Evolutionary conservation across 805 yeast species (phyloP).

Genomic region (Pichia gijzeniarum): DNA sequence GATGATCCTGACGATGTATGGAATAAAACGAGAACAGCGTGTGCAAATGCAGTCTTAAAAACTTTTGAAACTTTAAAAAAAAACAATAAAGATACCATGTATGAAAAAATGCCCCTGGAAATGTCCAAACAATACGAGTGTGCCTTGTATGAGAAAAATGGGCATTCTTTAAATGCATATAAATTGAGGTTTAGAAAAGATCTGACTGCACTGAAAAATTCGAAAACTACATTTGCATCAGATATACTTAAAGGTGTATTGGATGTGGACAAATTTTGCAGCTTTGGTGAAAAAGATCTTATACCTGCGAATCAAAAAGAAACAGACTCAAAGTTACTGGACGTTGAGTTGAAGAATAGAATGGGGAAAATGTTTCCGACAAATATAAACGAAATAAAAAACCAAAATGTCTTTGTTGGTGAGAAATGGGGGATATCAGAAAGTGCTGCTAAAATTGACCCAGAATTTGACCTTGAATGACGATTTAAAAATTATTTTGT

Average conservation of each 20-base stretch:
- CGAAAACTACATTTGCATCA: constrained; percentile 21
- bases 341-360: constrained; percentile 26
- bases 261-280: constrained; percentile 19
- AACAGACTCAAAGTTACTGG: constrained; percentile 26
- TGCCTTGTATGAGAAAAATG: constrained; percentile 16
- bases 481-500: not conserved
- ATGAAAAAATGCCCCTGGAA: not conserved
- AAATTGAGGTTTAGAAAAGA: constrained; percentile 28
- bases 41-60: constrained; percentile 17
- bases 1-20: constrained; percentile 11
- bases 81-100: not conserved
- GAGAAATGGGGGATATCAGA: constrained; percentile 33
- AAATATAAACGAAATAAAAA: constrained; percentile 24
- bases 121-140: constrained; percentile 22
- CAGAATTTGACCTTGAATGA: constrained; percentile 20
- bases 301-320: constrained; percentile 24
- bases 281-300: constrained; percentile 20
- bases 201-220: constrained; percentile 26
- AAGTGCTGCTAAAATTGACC: constrained; percentile 31
- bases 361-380: constrained; percentile 24
- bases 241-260: constrained; percentile 18
- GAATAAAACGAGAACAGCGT: constrained; percentile 22
- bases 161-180: constrained; percentile 18
- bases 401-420: constrained; percentile 21
- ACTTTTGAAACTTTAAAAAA: constrained; percentile 13